Evolutionary conservation across 768 basidiomycete genomes (phyloP).

Genomic region (Omphalotus guepiniiformis): DNA sequence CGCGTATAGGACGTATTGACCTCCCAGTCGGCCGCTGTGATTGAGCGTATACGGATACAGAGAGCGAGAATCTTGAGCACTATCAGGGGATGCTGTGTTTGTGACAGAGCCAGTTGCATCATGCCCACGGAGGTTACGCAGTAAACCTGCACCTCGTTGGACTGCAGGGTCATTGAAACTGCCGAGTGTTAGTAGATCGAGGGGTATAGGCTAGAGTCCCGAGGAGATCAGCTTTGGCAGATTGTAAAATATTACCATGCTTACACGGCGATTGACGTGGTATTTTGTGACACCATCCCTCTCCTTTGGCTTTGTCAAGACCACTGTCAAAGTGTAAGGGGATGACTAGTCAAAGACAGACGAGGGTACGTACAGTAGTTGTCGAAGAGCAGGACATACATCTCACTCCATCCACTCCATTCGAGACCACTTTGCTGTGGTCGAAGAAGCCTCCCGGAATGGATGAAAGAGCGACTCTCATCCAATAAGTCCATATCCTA

Average conservation of each 20-base stretch:
- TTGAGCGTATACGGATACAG: constrained; percentile 88
- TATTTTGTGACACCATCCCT: constrained; percentile 74
- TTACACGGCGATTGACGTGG: constrained; percentile 74
- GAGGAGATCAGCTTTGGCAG: not conserved
- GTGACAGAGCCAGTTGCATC: too few species aligned
- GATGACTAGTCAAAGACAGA: not conserved
- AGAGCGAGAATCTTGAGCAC: constrained; percentile 40
- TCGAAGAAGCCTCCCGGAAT: constrained; percentile 76
- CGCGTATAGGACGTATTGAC: too few species aligned
- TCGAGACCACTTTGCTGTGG: constrained; percentile 87
- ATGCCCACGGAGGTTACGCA: constrained; percentile 56
- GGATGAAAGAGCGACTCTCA: constrained; percentile 76
- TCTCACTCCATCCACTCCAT: constrained; percentile 87
- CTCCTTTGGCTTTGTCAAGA: too few species aligned
- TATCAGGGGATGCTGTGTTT: not conserved
- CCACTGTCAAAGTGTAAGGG: too few species aligned
- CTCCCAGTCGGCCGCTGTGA: constrained; percentile 66
- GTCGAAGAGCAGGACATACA: constrained; percentile 89
- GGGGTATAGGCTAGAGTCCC: constrained; percentile 72
- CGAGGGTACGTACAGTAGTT: constrained; percentile 71
- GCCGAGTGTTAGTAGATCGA: constrained; percentile 83
- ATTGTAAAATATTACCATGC: constrained; percentile 19
- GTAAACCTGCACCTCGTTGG: constrained; percentile 67
- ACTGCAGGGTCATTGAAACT: constrained; percentile 79
- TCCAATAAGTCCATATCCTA: constrained; percentile 88